These are phyloP conservation scores for Globisporangium polare DNA, from an alignment of 352 stramenopile species.

Conservation along the genomic window DNA sequence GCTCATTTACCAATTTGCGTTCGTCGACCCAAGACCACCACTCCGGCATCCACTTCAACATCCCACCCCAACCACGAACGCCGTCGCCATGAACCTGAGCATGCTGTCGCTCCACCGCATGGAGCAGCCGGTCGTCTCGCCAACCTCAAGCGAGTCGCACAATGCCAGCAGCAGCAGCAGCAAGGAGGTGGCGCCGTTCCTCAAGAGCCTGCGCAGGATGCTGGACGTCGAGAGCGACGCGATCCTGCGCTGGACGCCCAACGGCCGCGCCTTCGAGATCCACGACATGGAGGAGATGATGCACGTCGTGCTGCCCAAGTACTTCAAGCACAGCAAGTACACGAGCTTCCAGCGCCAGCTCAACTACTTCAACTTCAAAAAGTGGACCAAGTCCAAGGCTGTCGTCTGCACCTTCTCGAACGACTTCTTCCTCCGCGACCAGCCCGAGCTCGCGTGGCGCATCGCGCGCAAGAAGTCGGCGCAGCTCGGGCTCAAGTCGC, in stretches of 20 bases:
- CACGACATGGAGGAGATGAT: slow-evolving; percentile 68
- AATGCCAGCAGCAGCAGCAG: background rate
- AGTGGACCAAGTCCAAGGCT: slow-evolving; percentile 74
- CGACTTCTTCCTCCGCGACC: slow-evolving; percentile 60
- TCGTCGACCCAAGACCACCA: slow-evolving; percentile 5
- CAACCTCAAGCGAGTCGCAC: background rate
- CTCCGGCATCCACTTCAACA: slow-evolving; percentile 9
- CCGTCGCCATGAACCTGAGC: slow-evolving; percentile 10
- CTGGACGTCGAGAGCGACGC: slow-evolving; percentile 27
- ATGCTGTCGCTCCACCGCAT: slow-evolving; percentile 10
- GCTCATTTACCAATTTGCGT: slow-evolving; percentile 8
- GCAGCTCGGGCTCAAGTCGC: slow-evolving; percentile 10
- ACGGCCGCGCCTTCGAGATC: slow-evolving; percentile 81
- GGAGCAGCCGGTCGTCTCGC: slow-evolving; percentile 2
- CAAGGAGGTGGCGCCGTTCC: slow-evolving; percentile 27
- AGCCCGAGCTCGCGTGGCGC: slow-evolving; percentile 45
- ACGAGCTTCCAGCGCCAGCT: slow-evolving; percentile 88
- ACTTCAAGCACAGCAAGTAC: slow-evolving; percentile 87
- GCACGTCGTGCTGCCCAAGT: slow-evolving; percentile 64
- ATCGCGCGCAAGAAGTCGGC: slow-evolving; percentile 71
- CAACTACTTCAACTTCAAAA: slow-evolving; percentile 80
- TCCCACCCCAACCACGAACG: background rate
- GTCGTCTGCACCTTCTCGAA: slow-evolving; percentile 76
- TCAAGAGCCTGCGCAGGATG: slow-evolving; percentile 31
- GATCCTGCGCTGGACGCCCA: slow-evolving; percentile 17